These are phyloP conservation scores for Lindgomyces ingoldianus DNA, from an alignment of 495 filamentous ascomycete genomes.

Conservation along the genomic window DNA sequence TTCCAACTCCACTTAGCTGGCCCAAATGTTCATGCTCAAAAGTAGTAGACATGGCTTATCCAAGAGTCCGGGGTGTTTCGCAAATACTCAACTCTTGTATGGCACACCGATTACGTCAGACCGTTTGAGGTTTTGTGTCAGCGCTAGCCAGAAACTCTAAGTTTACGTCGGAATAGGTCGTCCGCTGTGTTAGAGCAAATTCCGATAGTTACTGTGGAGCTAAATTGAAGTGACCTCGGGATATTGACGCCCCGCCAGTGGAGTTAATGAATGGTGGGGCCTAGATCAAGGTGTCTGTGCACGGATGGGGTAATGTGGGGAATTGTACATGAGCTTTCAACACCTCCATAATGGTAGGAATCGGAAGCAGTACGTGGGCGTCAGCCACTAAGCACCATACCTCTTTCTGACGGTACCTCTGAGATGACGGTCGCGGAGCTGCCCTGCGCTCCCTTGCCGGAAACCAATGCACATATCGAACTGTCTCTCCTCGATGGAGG, in stretches of 20 bases:
- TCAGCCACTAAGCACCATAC: conserved; percentile 12
- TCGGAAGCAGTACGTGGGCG: conserved; percentile 5
- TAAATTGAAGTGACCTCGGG: conserved; percentile 21
- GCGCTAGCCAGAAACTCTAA: not conserved
- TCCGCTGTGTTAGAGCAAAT: not conserved
- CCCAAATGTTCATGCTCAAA: conserved; percentile 22
- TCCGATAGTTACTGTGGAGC: not conserved
- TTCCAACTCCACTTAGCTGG: conserved; percentile 15
- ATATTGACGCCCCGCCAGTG: conserved; percentile 27
- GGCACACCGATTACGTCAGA: not conserved
- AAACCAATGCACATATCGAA: conserved; percentile 23
- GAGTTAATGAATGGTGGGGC: conserved; percentile 30
- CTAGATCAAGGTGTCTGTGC: conserved; percentile 13
- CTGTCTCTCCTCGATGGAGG: conserved; percentile 34
- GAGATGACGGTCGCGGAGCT: conserved; percentile 19
- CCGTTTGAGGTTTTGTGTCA: not conserved
- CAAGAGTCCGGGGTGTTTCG: not conserved
- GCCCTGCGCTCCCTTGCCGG: conserved; percentile 16
- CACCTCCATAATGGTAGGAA: not conserved
- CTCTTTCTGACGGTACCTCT: conserved; percentile 14
- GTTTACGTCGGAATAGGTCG: not conserved
- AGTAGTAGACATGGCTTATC: conserved; percentile 12
- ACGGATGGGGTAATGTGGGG: conserved; percentile 30
- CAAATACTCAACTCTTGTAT: not conserved
- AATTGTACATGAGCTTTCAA: conserved; percentile 3